These are phyloP conservation scores for Coniochaeta sp. DNA, from an alignment of 2,329 filamentous ascomycete species.

Conservation along the genomic window DNA sequence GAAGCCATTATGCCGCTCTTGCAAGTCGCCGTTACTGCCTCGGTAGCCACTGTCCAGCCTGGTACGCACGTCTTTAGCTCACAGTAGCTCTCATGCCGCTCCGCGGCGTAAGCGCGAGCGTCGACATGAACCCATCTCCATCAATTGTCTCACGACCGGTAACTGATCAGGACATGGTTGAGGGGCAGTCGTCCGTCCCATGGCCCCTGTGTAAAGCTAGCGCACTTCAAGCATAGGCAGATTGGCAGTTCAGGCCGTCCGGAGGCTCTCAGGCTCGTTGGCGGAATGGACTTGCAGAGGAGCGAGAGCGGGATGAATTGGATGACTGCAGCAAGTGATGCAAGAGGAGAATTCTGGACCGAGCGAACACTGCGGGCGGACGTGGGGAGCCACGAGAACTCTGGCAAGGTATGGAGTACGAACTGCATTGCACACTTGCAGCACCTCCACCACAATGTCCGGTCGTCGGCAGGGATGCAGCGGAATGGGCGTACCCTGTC, in stretches of 20 bases:
- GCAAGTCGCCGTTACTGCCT: neutral
- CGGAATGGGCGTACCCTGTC: too few species aligned
- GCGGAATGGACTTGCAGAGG: neutral
- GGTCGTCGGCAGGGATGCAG: neutral
- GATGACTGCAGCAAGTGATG: neutral
- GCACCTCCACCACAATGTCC: too few species aligned
- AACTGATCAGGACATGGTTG: neutral
- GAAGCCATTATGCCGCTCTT: neutral
- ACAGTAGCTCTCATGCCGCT: too few species aligned
- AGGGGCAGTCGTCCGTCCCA: too few species aligned
- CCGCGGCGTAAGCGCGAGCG: too few species aligned
- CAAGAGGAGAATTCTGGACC: neutral
- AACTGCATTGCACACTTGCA: neutral
- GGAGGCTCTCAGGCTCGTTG: too few species aligned
- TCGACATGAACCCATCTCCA: neutral
- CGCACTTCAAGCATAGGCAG: neutral
- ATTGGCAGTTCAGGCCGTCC: neutral
- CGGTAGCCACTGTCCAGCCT: neutral
- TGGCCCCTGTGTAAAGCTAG: neutral
- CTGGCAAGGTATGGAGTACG: neutral
- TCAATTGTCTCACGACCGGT: neutral
- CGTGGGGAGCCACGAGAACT: conserved; percentile 4
- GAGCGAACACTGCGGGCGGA: neutral
- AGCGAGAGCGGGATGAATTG: neutral
- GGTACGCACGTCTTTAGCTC: too few species aligned